Conservation (phyloP, 495 filamentous ascomycete genomes). For the Recurvomyces mirabilis region DNA sequence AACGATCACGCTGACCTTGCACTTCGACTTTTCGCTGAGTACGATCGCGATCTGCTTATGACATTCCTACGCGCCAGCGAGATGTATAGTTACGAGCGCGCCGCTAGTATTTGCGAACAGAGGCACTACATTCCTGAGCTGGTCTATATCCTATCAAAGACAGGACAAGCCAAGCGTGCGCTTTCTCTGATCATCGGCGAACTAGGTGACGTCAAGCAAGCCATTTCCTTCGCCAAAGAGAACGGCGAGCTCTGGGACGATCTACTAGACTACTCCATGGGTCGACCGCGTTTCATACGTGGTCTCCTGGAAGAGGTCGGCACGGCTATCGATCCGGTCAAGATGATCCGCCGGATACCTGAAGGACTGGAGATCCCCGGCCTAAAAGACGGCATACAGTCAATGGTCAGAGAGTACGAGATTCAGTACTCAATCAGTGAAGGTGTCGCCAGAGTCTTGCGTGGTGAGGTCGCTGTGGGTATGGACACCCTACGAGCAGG, state of each 20-base stretch:
- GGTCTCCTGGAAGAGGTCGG: slow-evolving; percentile 88
- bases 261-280: slow-evolving; percentile 88
- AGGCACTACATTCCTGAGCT: slow-evolving; percentile 74
- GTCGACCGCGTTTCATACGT: slow-evolving; percentile 87
- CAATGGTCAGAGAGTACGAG: slow-evolving; percentile 85
- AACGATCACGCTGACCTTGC: slow-evolving; percentile 68
- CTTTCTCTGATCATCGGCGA: slow-evolving; percentile 83
- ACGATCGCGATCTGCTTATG: slow-evolving; percentile 69
- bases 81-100: slow-evolving; percentile 71
- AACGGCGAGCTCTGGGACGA: slow-evolving; percentile 93
- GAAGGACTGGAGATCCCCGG: slow-evolving; percentile 86
- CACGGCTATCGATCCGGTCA: slow-evolving; percentile 80
- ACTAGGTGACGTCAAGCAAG: slow-evolving; percentile 75
- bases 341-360: slow-evolving; percentile 79
- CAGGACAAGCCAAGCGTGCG: slow-evolving; percentile 80
- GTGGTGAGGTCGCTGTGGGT: slow-evolving; percentile 72
- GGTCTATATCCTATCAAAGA: slow-evolving; percentile 88
- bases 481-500: slow-evolving; percentile 69
- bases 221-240: slow-evolving; percentile 86
- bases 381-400: slow-evolving; percentile 66
- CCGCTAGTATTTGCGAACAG: slow-evolving; percentile 66
- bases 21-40: slow-evolving; percentile 72
- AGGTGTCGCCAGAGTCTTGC: slow-evolving; percentile 75
- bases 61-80: slow-evolving; percentile 71
- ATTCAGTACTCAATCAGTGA: slow-evolving; percentile 83